These are phyloP conservation scores for Neurospora sp. DNA, from an alignment of 495 filamentous ascomycete genomes.

Conservation along the genomic window DNA sequence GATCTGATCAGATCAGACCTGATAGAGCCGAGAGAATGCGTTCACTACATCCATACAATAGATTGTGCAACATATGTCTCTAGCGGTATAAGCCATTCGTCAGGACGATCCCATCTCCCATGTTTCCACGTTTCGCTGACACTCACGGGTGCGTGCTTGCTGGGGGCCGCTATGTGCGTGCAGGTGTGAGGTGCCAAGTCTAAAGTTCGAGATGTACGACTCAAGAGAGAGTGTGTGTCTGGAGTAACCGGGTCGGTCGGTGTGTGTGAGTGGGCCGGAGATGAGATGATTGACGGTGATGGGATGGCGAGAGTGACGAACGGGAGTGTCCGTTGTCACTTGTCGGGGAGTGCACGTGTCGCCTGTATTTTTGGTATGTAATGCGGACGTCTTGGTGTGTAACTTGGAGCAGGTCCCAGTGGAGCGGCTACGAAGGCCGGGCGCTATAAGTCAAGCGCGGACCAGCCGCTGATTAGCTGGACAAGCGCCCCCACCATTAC, in stretches of 20 bases:
- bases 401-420: background rate
- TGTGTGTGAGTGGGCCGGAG: background rate
- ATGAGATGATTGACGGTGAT: background rate
- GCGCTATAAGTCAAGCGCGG: conserved; percentile 6
- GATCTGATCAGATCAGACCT: background rate
- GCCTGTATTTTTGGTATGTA: background rate
- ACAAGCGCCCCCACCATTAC: conserved; percentile 1
- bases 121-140: background rate
- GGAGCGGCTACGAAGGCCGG: background rate
- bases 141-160: background rate
- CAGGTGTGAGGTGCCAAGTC: background rate
- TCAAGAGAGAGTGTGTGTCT: too few relatives aligned
- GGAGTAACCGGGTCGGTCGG: background rate
- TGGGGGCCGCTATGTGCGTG: background rate
- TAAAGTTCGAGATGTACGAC: too few relatives aligned
- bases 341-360: background rate
- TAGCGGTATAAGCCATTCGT: background rate
- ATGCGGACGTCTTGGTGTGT: background rate
- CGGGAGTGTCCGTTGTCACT: background rate
- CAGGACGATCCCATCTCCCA: background rate
- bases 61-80: background rate
- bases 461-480: conserved; percentile 12
- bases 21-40: background rate
- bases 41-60: background rate
- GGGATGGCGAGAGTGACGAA: background rate